A percentile compares a stretch with the other conserved stretches of the same genome.
phyloP scores from a whole-genome alignment of 345 rosid genomes.

The Brassica juncea region DNA sequence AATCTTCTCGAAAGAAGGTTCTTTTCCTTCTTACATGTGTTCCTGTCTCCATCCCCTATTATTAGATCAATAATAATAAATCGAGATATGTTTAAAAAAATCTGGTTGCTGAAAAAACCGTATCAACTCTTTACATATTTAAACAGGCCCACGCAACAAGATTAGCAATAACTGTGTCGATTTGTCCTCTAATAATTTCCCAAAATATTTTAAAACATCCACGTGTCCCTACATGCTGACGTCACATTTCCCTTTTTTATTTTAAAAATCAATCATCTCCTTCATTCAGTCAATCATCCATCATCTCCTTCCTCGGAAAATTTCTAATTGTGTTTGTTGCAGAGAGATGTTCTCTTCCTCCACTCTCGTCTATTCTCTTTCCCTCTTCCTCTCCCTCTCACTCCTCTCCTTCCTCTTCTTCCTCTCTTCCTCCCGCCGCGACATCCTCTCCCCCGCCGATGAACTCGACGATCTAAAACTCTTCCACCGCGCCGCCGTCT shows the following conservation, averaged over 20 bases:
- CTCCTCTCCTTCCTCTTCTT: conserved; percentile 48
- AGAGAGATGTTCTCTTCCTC: conserved; percentile 60
- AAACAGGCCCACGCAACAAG: conserved; percentile 26
- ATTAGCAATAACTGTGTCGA: conserved; percentile 28
- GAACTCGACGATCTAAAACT: conserved; percentile 63
- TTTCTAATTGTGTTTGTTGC: conserved; percentile 15
- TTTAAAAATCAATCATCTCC: not conserved
- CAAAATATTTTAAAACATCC: not conserved
- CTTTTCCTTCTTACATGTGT: not conserved
- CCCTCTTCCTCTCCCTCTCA: conserved; percentile 60
- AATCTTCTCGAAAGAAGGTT: not conserved
- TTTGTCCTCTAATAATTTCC: not conserved
- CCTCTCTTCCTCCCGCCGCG: conserved; percentile 51
- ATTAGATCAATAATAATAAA: conserved; percentile 8
- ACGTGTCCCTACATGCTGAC: conserved; percentile 39
- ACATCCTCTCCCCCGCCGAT: conserved; percentile 44
- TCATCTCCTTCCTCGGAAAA: conserved; percentile 11
- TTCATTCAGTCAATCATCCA: not conserved
- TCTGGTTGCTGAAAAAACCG: conserved; percentile 25
- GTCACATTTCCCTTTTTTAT: conserved; percentile 17
- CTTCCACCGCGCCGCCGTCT: conserved; percentile 56
- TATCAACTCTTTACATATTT: conserved; percentile 13
- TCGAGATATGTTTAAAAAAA: not conserved
- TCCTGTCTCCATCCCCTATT: conserved; percentile 6
- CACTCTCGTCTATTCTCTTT: conserved; percentile 48